Conservation (phyloP, 1,284 basidiomycete species). For the Cryptococcus sp. region DNA sequence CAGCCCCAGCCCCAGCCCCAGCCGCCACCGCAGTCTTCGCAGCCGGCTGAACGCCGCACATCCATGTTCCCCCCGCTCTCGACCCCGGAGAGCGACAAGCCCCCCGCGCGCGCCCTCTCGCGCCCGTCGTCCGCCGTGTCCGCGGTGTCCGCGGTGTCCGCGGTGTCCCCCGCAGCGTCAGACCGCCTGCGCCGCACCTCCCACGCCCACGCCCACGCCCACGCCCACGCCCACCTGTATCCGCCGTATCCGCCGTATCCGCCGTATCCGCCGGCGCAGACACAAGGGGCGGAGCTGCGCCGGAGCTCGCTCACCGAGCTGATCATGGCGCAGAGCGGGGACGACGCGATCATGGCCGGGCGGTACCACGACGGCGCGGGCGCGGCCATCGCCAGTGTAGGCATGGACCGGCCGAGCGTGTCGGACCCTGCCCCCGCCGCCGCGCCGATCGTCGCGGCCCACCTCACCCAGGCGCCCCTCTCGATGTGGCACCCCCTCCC, state of each 20-base stretch:
- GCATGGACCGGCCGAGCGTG: conserved; percentile 10
- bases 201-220: conserved; percentile 21
- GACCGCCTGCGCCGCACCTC: conserved; percentile 16
- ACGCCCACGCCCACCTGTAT: conserved; percentile 26
- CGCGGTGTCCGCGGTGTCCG: no score
- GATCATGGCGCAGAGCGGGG: conserved; percentile 40
- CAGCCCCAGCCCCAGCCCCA: no score
- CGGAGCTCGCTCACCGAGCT: conserved; percentile 40
- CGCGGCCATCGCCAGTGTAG: not conserved
- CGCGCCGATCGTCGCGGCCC: no score
- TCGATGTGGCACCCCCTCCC: not conserved
- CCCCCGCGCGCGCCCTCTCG: not conserved
- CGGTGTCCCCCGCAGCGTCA: conserved; percentile 6
- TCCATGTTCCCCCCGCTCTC: conserved; percentile 8
- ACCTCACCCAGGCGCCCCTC: no score
- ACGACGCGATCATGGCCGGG: conserved; percentile 27
- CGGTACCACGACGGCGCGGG: conserved; percentile 2
- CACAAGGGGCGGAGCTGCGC: conserved; percentile 14
- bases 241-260: conserved; percentile 14
- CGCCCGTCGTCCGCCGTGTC: conserved; percentile 10
- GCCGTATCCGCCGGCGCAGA: no score
- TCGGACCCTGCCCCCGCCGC: conserved; percentile 9
- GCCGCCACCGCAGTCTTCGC: no score
- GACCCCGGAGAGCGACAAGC: conserved; percentile 2
- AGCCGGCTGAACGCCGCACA: conserved; percentile 7